Evolutionary conservation across 495 filamentous ascomycete genomes (phyloP), one percentile per base, ranked within the genome.

Genomic region (Opeltia flavorubescens): DNA sequence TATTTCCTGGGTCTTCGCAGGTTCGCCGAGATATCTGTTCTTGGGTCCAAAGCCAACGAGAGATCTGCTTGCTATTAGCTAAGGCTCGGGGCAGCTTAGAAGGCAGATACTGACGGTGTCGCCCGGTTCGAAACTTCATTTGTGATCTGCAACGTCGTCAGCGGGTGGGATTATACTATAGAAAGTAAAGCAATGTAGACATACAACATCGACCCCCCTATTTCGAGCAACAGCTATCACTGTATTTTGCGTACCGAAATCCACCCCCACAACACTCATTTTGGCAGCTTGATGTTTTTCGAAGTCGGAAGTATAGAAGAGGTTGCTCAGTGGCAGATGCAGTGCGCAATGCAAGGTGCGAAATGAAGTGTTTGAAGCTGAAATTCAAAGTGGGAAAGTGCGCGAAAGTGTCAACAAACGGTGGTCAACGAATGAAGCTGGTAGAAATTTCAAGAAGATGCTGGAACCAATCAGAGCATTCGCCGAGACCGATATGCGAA

Each of bases 101-200:
- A 12, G 46, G 18, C 21, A 33, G 33, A 30, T 48, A 77, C 86
- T 76, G 83, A 95, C 86, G 91, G 91, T 53, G 91, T 99, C 44
- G 86, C 83, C 67, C 91, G 83, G 73, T 99, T 96, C 48, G 91
- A 99, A 56, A 96, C 91, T 67, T 99, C 91, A 71, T 98, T 98
- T 67, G 89, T 84, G 62, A 98, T 95, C 86, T 94, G 59, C 47
- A 36, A 24, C 8, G 43, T 18, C 15, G 36, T 48, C 20, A 56
- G 48, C 47, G 44, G 39, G 20, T 20, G 5, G 30, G 18, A 30
- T 26, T 13, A 5, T 5, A 25, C 12, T 5, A 17, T 46, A 45
- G 17, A 15, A 24, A n/a, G 5, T 5, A 13, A 9, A 29, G 5
- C 17, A 29, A 17, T 24, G 24, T 21, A 50, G 55, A 94, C 88